Evolutionary conservation across 2,329 filamentous ascomycete species (phyloP), one percentile per base, ranked within the genome.

Genomic region (Aureobasidium sp.): DNA sequence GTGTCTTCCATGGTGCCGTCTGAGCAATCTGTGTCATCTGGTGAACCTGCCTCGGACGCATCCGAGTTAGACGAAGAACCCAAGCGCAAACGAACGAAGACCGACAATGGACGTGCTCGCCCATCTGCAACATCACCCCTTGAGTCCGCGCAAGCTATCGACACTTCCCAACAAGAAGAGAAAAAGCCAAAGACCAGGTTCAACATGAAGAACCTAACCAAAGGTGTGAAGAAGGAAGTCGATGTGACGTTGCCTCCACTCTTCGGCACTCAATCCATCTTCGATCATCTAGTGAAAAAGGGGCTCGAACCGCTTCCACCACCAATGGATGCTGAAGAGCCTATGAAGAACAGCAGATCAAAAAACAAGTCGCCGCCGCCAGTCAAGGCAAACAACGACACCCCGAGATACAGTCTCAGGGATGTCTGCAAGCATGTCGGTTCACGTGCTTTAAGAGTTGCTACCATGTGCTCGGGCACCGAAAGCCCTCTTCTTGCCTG

Each of bases 391-490:
- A 19, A 33, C 42, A n/a, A 35, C 10, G 5, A 15, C 21, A 8
- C 53, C 4, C 27, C 3, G 8, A 31, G 9, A n/a, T 31, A 45
- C 40, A 45, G 3, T 13, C 65, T 80, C 10, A 54, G 67, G 31
- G 60, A 74, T 54, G 70, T 75, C 1, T 43, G 78, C 1, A 29
- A 68, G 2, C 64, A 71, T 51, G 64, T 78, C 1, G 66, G 70
- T 9, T 67, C 68, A 2, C 68, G 74, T 7, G 67, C 74, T 4
- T 65, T 87, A 0, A 72, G 78, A 9, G 75, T 91, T 27, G 87
- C 80, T 0, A 93, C 89, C 0, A 83, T 91, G 76, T 92, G 88
- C 69, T 91, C 88, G 1, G 89, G 89, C 0, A 92, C 89, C 0
- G 89, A 93, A 65, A 84, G 84, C 4, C 89, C 89, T 0, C 73